phyloP scores from a whole-genome alignment of 1,284 basidiomycete genomes.

The Cystobasidium slooffiae region DNA sequence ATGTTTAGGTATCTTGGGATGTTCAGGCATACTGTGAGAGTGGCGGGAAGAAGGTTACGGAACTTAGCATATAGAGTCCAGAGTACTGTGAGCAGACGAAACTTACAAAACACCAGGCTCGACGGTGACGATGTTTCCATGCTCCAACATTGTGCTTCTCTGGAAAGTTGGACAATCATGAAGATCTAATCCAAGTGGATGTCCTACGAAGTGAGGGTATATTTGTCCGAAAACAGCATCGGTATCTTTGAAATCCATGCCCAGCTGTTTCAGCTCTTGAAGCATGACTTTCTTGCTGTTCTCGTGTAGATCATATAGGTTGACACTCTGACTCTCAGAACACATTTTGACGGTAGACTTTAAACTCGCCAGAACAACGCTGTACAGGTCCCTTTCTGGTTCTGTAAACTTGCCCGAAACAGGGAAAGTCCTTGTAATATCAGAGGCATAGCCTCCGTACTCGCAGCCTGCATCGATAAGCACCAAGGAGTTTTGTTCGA shows the following conservation, averaged over 20 bases:
- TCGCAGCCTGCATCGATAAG: conserved; percentile 74
- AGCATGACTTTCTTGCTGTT: conserved; percentile 72
- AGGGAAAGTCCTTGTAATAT: conserved; percentile 94
- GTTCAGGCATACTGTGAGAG: conserved; percentile 82
- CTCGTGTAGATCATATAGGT: conserved; percentile 78
- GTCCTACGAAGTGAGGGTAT: conserved; percentile 85
- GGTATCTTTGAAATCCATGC: conserved; percentile 69
- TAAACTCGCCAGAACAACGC: conserved; percentile 76
- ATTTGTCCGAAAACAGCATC: conserved; percentile 71
- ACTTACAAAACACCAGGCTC: conserved; percentile 56
- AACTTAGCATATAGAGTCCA: conserved; percentile 13
- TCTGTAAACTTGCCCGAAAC: conserved; percentile 76
- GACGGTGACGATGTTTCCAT: conserved; percentile 83
- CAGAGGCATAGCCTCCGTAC: conserved; percentile 85
- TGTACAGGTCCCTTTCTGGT: conserved; percentile 85
- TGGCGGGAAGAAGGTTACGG: neutral
- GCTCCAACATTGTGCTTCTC: conserved; percentile 63
- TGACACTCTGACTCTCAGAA: conserved; percentile 63
- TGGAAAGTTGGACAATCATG: conserved; percentile 60
- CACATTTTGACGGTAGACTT: conserved; percentile 71
- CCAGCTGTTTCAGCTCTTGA: conserved; percentile 77
- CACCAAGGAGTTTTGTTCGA: conserved; percentile 74
- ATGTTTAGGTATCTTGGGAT: conserved; percentile 73
- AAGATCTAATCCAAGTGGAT: conserved; percentile 66
- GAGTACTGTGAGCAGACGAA: conserved; percentile 36